Percentiles rank a stretch among this genome's conserved stretches.
Evolutionary conservation across 805 yeast species (phyloP).

Genomic region (Jamesozyma lodderae): DNA sequence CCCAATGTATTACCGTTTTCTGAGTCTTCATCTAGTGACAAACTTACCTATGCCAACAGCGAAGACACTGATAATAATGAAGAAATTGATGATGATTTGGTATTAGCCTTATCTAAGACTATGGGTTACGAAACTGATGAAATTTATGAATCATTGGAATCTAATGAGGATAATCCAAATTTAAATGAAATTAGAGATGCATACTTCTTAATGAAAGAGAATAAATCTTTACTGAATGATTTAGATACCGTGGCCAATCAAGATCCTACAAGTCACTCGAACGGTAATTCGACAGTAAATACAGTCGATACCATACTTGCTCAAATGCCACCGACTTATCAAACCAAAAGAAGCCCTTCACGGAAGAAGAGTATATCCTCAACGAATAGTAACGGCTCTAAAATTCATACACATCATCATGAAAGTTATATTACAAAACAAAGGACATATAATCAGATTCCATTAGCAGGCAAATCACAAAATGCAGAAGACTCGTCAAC

Average conservation of each 20-base stretch:
- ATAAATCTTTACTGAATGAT: constrained; percentile 58
- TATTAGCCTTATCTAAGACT: constrained; percentile 62
- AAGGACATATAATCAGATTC: constrained; percentile 35
- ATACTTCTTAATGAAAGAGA: constrained; percentile 72
- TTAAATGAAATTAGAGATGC: constrained; percentile 79
- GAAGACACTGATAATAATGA: constrained; percentile 12
- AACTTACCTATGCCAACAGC: constrained; percentile 12
- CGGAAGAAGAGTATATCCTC: no score
- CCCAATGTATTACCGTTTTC: no score
- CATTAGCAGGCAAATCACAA: constrained; percentile 5
- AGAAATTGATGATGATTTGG: constrained; percentile 55
- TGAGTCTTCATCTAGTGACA: no score
- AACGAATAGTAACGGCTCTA: constrained; percentile 12
- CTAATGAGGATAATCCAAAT: constrained; percentile 38
- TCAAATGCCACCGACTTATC: constrained; percentile 43
- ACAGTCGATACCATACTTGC: constrained; percentile 48
- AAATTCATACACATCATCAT: background rate
- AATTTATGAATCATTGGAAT: constrained; percentile 58
- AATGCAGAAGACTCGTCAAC: constrained; percentile 41
- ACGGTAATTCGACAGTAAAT: no score
- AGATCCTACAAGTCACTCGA: no score
- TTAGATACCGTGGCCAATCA: constrained; percentile 16
- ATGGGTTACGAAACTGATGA: constrained; percentile 88
- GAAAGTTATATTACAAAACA: constrained; percentile 4
- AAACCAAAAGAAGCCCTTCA: no score